Evolutionary conservation across 2,329 filamentous ascomycete species (phyloP).

Genomic region (Penicillium sp.): DNA sequence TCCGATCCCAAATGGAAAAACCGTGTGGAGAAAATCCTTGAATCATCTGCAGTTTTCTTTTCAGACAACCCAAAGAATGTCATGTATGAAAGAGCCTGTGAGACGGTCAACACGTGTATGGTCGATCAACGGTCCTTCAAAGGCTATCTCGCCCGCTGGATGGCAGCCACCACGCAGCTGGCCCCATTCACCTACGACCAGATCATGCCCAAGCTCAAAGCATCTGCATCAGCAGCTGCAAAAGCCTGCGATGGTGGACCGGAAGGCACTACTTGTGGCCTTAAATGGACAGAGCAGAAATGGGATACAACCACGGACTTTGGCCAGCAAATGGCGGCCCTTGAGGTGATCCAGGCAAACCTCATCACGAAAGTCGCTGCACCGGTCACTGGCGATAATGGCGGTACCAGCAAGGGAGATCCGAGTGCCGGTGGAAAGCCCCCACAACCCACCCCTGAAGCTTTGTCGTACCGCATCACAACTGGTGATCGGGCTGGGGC

Average conservation of each 20-base stretch:
- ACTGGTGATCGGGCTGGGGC: constrained; percentile 44
- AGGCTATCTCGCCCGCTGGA: constrained; percentile 63
- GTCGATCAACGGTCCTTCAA: constrained; percentile 67
- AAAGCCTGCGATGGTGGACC: constrained; percentile 53
- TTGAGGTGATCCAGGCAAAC: constrained; percentile 37
- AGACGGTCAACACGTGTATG: constrained; percentile 56
- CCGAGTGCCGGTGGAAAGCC: constrained; percentile 28
- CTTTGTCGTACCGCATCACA: constrained; percentile 24
- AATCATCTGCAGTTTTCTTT: constrained; percentile 54
- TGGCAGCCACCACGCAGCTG: constrained; percentile 57
- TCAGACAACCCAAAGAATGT: constrained; percentile 44
- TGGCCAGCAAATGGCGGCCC: constrained; percentile 42
- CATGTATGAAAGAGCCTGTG: constrained; percentile 62
- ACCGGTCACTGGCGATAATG: constrained; percentile 31
- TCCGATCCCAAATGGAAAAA: constrained; percentile 53
- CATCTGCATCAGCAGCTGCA: constrained; percentile 56
- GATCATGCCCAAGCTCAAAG: constrained; percentile 54
- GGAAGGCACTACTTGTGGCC: constrained; percentile 38
- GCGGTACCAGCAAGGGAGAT: constrained; percentile 36
- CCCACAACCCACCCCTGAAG: constrained; percentile 8
- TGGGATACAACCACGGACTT: constrained; percentile 41
- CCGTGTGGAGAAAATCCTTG: constrained; percentile 54
- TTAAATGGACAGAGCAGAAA: constrained; percentile 40
- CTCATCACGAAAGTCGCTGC: constrained; percentile 31
- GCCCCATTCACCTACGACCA: constrained; percentile 55